Evolutionary conservation across 176 grass and related monocot species (phyloP).

Genomic region (Microstegium vimineum): DNA sequence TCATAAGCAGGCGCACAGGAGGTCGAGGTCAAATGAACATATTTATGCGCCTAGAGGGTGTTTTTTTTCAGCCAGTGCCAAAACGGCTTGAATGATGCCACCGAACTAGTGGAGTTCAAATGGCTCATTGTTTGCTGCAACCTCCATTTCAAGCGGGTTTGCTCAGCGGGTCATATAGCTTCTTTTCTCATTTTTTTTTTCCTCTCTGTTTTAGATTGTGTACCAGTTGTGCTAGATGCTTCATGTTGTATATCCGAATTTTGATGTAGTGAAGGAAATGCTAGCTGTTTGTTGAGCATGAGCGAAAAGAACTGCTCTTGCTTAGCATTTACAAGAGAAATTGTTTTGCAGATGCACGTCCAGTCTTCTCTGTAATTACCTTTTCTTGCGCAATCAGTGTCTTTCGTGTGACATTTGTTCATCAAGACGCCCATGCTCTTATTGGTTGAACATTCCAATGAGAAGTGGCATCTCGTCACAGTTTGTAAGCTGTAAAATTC

Average conservation of each 20-base stretch:
- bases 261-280: slow-evolving; percentile 46
- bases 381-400: not conserved
- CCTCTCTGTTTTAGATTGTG: not conserved
- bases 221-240: slow-evolving; percentile 13
- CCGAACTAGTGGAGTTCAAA: not conserved
- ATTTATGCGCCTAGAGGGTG: not conserved
- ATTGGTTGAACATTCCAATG: not conserved
- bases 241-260: slow-evolving; percentile 54
- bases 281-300: slow-evolving; percentile 22
- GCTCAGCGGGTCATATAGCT: not conserved
- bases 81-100: not conserved
- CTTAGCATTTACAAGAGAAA: not conserved
- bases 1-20: not conserved
- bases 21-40: not conserved
- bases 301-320: not conserved
- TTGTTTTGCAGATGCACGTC: not conserved
- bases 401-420: not conserved
- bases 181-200: not conserved
- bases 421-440: not conserved
- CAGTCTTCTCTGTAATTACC: not conserved
- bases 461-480: not conserved
- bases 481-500: not conserved
- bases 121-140: not conserved
- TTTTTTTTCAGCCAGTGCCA: not conserved
- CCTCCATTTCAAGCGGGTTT: not conserved